Conservation (phyloP, 2,329 filamentous ascomycete genomes). For the Aspergillus ustus region DNA sequence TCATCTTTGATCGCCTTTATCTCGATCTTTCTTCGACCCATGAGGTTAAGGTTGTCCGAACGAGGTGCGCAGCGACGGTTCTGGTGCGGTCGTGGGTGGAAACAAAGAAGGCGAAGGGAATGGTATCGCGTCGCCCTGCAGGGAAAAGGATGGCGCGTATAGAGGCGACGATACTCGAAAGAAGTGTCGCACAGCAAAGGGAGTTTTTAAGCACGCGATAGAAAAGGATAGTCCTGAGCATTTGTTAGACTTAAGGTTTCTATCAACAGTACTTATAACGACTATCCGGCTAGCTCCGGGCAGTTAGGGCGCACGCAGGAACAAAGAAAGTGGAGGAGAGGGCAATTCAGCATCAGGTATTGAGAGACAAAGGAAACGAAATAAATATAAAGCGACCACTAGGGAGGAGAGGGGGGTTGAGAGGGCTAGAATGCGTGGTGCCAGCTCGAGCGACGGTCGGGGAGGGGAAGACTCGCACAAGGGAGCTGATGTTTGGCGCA, state of each 20-base stretch:
- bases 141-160: constrained; percentile 17
- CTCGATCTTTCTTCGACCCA: constrained; percentile 99
- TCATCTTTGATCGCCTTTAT: constrained; percentile 99
- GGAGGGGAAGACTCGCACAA: constrained; percentile 9
- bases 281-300: background rate
- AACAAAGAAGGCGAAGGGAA: constrained; percentile 10
- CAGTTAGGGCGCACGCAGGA: background rate
- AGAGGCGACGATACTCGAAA: constrained; percentile 15
- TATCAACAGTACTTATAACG: background rate
- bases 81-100: constrained; percentile 9
- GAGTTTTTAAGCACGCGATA: constrained; percentile 21
- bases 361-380: constrained; percentile 7
- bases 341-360: constrained; percentile 2
- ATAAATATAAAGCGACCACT: constrained; percentile 16
- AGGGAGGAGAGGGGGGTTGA: constrained; percentile 13
- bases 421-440: constrained; percentile 4
- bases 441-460: constrained; percentile 10
- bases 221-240: constrained; percentile 14
- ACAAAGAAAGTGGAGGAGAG: background rate
- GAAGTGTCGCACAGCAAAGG: constrained; percentile 15
- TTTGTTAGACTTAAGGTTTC: constrained; percentile 13
- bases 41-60: constrained; percentile 45
- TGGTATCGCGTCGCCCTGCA: constrained; percentile 16
- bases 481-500: constrained; percentile 7
- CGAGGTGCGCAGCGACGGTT: constrained; percentile 18